phyloP scores from a whole-genome alignment of 2,329 filamentous ascomycete genomes.

The Trichoderma harzianum region DNA sequence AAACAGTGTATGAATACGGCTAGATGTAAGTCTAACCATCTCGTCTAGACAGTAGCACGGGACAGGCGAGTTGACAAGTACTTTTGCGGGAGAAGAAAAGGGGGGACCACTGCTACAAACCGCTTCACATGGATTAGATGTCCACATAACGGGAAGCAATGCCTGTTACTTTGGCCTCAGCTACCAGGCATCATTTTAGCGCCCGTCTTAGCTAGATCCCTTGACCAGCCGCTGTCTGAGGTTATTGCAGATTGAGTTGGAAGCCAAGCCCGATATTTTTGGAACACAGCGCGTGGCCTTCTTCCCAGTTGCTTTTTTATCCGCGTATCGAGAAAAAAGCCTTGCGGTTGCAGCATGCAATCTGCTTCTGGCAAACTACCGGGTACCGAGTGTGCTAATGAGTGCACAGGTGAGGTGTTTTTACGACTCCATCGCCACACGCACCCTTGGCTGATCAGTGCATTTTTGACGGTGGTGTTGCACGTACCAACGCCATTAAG shows the following conservation, averaged over 20 bases:
- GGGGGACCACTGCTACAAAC: not conserved
- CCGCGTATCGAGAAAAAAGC: not conserved
- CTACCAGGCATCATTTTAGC: slow-evolving; percentile 6
- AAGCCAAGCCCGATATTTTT: slow-evolving; percentile 2
- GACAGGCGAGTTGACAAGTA: not conserved
- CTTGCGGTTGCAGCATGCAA: not conserved
- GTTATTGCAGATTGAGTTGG: slow-evolving; percentile 10
- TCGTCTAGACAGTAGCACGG: not conserved
- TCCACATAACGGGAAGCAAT: not conserved
- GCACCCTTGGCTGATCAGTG: not conserved
- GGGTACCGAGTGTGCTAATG: not conserved
- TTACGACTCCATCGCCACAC: not conserved
- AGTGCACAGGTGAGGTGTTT: not conserved
- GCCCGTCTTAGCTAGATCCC: not conserved
- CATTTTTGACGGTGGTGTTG: not conserved
- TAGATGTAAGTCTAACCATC: not conserved
- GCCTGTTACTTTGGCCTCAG: not conserved
- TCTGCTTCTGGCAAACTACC: too few relatives aligned
- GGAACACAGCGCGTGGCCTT: not conserved
- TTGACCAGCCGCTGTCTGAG: not conserved
- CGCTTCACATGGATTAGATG: not conserved
- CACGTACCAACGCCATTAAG: not conserved
- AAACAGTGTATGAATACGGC: not conserved
- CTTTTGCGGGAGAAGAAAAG: not conserved
- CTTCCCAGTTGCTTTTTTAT: not conserved